phyloP scores from a whole-genome alignment of 768 basidiomycete genomes.

The Agaricus blazei region DNA sequence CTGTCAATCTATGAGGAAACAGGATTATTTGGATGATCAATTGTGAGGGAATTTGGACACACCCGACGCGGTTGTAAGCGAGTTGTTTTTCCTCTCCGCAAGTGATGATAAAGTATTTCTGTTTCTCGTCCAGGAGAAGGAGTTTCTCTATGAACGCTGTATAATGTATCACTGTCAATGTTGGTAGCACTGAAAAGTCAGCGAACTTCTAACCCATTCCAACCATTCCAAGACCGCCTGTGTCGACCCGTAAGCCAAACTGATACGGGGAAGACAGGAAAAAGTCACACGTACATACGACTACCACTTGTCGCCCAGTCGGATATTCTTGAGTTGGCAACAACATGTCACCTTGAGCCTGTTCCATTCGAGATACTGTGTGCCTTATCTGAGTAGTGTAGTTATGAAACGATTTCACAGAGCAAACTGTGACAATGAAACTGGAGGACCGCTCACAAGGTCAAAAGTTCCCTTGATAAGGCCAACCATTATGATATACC shows the following conservation, averaged over 20 bases:
- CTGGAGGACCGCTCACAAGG: no score
- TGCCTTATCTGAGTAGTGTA: no score
- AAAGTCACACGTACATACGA: no score
- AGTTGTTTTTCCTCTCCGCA: slow-evolving; percentile 53
- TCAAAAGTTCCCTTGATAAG: no score
- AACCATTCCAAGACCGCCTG: slow-evolving; percentile 58
- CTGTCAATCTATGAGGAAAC: slow-evolving; percentile 31
- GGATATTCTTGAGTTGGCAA: no score
- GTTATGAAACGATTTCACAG: no score
- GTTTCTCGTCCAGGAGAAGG: slow-evolving; percentile 45
- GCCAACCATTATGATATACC: no score
- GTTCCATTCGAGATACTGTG: no score
- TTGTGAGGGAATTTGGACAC: slow-evolving; percentile 13
- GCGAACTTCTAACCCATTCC: slow-evolving; percentile 38
- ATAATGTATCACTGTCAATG: neutral
- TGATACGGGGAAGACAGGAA: no score
- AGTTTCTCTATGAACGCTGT: slow-evolving; percentile 68
- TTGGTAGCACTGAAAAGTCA: neutral
- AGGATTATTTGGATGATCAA: neutral
- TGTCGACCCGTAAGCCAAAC: slow-evolving; percentile 16
- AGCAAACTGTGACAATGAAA: no score
- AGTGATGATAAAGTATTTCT: slow-evolving; percentile 48
- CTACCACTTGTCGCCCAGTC: no score
- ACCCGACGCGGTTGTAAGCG: slow-evolving; percentile 53
- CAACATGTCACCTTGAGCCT: no score